These are phyloP conservation scores for Leishmania braziliensis DNA, from an alignment of 208 protist species.

Conservation along the genomic window DNA sequence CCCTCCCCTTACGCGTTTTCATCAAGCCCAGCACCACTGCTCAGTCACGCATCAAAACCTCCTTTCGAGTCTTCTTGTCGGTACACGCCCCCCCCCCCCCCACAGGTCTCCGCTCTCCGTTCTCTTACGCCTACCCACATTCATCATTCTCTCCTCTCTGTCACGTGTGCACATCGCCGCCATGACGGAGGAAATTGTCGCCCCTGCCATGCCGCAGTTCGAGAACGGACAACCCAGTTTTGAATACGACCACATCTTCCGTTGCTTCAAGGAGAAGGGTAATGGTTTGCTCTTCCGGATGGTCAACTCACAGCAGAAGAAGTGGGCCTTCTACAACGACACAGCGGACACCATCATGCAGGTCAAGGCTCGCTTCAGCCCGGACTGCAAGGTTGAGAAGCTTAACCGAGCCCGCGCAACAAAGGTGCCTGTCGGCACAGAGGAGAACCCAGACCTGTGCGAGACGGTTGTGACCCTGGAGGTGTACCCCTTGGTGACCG, in stretches of 20 bases:
- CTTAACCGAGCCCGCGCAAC: constrained; percentile 26
- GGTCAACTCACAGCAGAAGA: constrained; percentile 32
- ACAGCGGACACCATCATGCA: constrained; percentile 36
- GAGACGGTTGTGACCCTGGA: constrained; percentile 37
- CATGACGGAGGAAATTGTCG: constrained; percentile 32
- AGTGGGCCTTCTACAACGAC: constrained; percentile 79
- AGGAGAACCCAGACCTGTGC: constrained; percentile 11
- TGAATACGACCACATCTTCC: constrained; percentile 46
- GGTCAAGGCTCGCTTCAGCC: constrained; percentile 33
- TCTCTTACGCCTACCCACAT: background rate
- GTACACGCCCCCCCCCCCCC: background rate
- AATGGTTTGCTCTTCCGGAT: constrained; percentile 61
- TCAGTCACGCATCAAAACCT: background rate
- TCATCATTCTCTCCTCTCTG: background rate
- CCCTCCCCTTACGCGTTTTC: background rate
- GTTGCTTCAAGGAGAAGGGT: constrained; percentile 49
- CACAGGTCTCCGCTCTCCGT: background rate
- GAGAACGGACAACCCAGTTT: constrained; percentile 33
- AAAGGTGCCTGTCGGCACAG: constrained; percentile 5
- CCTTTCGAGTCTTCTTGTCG: background rate
- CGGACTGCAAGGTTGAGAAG: constrained; percentile 32
- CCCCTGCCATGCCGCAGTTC: constrained; percentile 20
- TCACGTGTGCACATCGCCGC: background rate
- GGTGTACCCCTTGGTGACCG: constrained; percentile 48
- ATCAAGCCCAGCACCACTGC: background rate